Conservation (phyloP, 805 yeast genomes). For the Metschnikowia kofuensis region DNA sequence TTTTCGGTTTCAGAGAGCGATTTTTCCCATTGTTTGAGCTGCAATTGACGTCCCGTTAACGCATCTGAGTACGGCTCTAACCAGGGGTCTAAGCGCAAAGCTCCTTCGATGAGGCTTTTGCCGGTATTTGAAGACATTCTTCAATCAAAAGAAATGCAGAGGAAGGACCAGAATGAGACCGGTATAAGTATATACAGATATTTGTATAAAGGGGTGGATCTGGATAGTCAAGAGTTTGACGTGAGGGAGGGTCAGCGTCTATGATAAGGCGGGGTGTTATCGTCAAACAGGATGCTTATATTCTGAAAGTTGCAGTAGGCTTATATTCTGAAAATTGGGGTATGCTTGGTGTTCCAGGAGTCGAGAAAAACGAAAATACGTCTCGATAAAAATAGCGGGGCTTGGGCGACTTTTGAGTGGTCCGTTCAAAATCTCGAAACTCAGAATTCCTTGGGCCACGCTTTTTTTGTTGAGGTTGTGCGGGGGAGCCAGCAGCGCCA, state of each 20-base stretch:
- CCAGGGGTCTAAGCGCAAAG: conserved; percentile 81
- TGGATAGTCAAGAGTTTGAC: not conserved
- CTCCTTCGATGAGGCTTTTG: conserved; percentile 43
- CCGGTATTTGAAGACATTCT: not conserved
- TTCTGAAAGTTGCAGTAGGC: too few relatives aligned
- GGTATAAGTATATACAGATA: too few relatives aligned
- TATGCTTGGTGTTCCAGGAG: too few relatives aligned
- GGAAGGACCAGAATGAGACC: not conserved
- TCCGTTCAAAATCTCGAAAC: not conserved
- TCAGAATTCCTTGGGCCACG: not conserved
- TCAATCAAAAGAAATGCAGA: not conserved
- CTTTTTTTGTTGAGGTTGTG: conserved; percentile 2
- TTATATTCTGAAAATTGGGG: too few relatives aligned
- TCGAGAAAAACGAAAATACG: too few relatives aligned
- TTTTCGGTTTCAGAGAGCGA: conserved; percentile 58
- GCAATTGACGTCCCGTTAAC: conserved; percentile 61
- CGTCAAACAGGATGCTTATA: too few relatives aligned
- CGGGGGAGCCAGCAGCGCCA: conserved; percentile 1
- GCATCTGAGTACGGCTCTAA: conserved; percentile 73
- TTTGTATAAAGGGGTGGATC: not conserved
- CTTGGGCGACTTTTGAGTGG: not conserved
- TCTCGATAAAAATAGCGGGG: not conserved
- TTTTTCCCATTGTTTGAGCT: conserved; percentile 62
- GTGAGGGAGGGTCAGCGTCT: too few relatives aligned
- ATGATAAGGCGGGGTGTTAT: too few relatives aligned